Conservation (phyloP, 345 rosid species). For the Raphanus raphanistrum region DNA sequence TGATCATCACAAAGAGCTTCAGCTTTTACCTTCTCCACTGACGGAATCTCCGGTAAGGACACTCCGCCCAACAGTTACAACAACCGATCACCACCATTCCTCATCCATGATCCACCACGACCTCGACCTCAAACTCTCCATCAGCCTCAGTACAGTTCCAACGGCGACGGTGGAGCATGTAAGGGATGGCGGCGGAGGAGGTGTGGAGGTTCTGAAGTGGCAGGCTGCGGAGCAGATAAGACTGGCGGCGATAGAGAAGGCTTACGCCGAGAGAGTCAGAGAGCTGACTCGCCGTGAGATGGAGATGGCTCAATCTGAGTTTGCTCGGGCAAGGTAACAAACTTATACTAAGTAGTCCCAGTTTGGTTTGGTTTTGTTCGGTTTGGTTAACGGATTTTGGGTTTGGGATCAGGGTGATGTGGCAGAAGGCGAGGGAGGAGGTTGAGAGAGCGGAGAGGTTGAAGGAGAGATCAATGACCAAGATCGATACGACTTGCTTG, state of each 20-base stretch:
- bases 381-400: not conserved
- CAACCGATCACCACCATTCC: slow-evolving; percentile 25
- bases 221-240: slow-evolving; percentile 91
- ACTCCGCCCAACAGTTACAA: slow-evolving; percentile 13
- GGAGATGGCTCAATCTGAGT: slow-evolving; percentile 93
- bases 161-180: slow-evolving; percentile 36
- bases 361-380: not conserved
- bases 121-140: slow-evolving; percentile 84
- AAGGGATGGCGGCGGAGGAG: slow-evolving; percentile 32
- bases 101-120: slow-evolving; percentile 55
- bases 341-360: not conserved
- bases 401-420: slow-evolving; percentile 50
- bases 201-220: slow-evolving; percentile 78
- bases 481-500: slow-evolving; percentile 72
- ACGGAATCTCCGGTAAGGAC: slow-evolving; percentile 29
- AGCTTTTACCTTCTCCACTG: slow-evolving; percentile 68
- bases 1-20: slow-evolving; percentile 69
- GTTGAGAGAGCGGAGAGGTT: slow-evolving; percentile 77
- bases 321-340: slow-evolving; percentile 61
- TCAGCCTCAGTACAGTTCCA: slow-evolving; percentile 62
- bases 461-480: slow-evolving; percentile 71
- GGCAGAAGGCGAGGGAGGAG: slow-evolving; percentile 89
- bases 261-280: slow-evolving; percentile 91
- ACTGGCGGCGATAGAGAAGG: slow-evolving; percentile 77
- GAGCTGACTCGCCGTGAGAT: slow-evolving; percentile 88